A percentile compares a stretch with the other conserved stretches of the same genome.
Conservation (phyloP, 2,329 filamentous ascomycete genomes). For the Fusarium palustre region DNA sequence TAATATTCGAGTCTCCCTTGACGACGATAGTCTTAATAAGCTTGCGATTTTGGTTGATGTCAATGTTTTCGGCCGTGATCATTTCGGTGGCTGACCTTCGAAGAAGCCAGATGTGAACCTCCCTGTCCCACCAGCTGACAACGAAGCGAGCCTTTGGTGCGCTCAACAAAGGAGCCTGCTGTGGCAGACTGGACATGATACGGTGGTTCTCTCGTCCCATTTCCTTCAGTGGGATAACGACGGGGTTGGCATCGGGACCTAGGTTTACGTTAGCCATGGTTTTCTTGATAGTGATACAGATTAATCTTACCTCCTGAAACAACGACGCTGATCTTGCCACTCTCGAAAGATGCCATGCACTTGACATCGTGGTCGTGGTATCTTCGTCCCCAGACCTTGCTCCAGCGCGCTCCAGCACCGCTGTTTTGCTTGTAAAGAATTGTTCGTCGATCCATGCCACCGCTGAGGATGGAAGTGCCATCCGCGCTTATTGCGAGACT, state of each 20-base stretch:
- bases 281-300: not conserved
- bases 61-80: slow-evolving; percentile 55
- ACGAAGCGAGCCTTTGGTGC: slow-evolving; percentile 80
- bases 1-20: slow-evolving; percentile 84
- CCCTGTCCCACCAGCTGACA: slow-evolving; percentile 91
- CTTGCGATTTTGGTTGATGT: slow-evolving; percentile 67
- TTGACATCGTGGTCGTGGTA: slow-evolving; percentile 97
- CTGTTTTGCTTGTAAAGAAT: slow-evolving; percentile 80
- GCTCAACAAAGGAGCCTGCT: slow-evolving; percentile 78
- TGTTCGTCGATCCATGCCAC: slow-evolving; percentile 90
- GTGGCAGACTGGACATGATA: slow-evolving; percentile 84
- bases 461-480: slow-evolving; percentile 85
- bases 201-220: slow-evolving; percentile 86
- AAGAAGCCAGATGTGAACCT: slow-evolving; percentile 83
- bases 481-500: slow-evolving; percentile 86
- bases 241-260: slow-evolving; percentile 88
- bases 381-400: slow-evolving; percentile 84
- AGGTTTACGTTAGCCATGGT: slow-evolving; percentile 10
- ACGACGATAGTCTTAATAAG: slow-evolving; percentile 76
- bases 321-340: slow-evolving; percentile 82
- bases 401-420: slow-evolving; percentile 76
- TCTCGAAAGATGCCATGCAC: slow-evolving; percentile 90
- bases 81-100: slow-evolving; percentile 61
- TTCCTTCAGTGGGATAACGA: slow-evolving; percentile 80
- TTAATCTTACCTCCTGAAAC: slow-evolving; percentile 85